Evolutionary conservation across 306 rosid species (phyloP), one percentile per base, ranked within the genome.

Genomic region (Ochetophila trinervis): DNA sequence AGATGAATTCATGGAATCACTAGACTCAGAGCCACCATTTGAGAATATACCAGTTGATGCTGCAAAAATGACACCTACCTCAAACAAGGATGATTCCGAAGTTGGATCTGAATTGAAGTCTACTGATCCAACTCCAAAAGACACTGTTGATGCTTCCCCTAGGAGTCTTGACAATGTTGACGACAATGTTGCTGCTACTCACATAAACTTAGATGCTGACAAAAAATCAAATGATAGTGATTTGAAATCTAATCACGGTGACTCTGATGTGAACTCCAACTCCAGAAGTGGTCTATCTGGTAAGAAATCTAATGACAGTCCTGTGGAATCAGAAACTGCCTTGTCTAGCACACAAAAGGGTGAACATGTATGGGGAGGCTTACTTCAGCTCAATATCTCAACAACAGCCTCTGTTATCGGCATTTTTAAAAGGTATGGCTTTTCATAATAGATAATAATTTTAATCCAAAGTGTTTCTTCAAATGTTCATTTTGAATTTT

Each of bases 1-100:
- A 32, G 99, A 94, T 67, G 97, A 94, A 73, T 94, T 94, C 83
- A 94, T 94, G 97, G 90, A 90, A 66, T 86, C 97, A 68, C 87
- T 88, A 68, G 73, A 81, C 72, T 70, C 88, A 3, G 96, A 88
- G 81, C 96, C 95, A 2, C 95, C 97, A 1, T 86, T 94, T 56
- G 91, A 83, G 73, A 83, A 66, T 79, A 60, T 80, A 51, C 74
- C 91, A 0, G 78, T 40, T 10, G 88, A 78, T 64, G 66, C 88
- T 58, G 91, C 75, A 61, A 81, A 85, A 60, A 64, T 11, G 42
- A 40, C 71, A 56, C 71, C 81, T 19, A 6, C n/a, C 40, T 72
- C 70, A 20, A 83, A 73, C 53, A 79, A 84, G 86, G 82, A 69
- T 51, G 85, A 80, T 65, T 61, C 83, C 0, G 82, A 78, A 66